These are phyloP conservation scores for Truncatella angustata DNA, from an alignment of 2,329 filamentous ascomycete genomes.

Conservation along the genomic window DNA sequence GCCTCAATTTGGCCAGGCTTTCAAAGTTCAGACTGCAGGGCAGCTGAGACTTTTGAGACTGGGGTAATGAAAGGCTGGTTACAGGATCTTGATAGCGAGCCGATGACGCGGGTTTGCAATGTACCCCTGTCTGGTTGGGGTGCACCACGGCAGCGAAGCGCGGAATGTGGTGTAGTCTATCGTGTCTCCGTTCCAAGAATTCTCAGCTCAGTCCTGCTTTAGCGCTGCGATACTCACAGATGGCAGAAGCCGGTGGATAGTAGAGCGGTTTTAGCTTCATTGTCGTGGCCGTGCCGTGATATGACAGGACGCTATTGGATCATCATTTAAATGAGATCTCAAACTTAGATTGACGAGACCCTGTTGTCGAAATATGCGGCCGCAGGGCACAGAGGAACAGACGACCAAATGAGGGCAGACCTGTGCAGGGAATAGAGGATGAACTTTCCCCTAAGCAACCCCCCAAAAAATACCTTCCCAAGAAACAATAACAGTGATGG, in stretches of 20 bases:
- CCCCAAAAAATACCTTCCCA: too few species aligned
- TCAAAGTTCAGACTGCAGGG: conserved; percentile 7
- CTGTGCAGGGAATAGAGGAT: too few species aligned
- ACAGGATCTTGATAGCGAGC: not conserved
- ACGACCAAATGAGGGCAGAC: too few species aligned
- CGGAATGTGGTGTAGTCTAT: too few species aligned
- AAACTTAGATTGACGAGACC: not conserved
- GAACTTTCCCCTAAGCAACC: too few species aligned
- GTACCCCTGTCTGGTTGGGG: not conserved
- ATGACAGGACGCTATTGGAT: conserved; percentile 1
- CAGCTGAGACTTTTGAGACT: conserved; percentile 3
- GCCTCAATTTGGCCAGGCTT: conserved; percentile 18
- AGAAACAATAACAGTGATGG: too few species aligned
- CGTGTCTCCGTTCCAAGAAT: conserved; percentile 1
- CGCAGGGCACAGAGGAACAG: not conserved
- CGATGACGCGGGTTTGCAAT: conserved; percentile 3
- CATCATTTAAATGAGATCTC: not conserved
- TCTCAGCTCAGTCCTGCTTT: not conserved
- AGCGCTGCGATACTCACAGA: too few species aligned
- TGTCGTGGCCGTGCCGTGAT: too few species aligned
- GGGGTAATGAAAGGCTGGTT: not conserved
- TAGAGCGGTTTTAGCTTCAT: too few species aligned
- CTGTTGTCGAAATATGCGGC: not conserved
- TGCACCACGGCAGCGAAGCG: too few species aligned
- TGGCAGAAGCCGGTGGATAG: too few species aligned